Percentiles rank a stretch among this genome's conserved stretches.
These are phyloP conservation scores for Lasiosphaeriaceae sp. DNA, from an alignment of 495 filamentous ascomycete genomes.

Conservation along the genomic window DNA sequence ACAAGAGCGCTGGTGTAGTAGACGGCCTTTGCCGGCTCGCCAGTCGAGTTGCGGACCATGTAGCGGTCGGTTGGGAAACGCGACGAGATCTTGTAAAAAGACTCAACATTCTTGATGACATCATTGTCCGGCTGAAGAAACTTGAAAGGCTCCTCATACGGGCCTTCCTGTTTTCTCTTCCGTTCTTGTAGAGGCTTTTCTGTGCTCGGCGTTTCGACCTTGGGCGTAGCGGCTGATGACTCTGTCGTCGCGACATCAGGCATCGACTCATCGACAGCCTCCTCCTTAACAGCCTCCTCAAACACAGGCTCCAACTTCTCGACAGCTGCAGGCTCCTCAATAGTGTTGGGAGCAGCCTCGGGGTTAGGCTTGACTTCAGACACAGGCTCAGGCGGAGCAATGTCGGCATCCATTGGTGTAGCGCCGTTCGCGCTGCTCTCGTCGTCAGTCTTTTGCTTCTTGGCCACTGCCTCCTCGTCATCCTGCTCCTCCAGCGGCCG, in stretches of 20 bases:
- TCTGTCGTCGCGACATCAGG: conserved; percentile 13
- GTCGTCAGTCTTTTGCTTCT: conserved; percentile 35
- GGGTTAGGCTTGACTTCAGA: conserved; percentile 15
- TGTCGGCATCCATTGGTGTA: conserved; percentile 21
- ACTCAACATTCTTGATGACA: conserved; percentile 68
- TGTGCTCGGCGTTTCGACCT: conserved; percentile 10
- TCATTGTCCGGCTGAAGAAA: conserved; percentile 69
- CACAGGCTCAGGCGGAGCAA: conserved; percentile 6
- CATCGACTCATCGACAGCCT: not conserved
- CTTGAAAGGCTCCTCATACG: conserved; percentile 87
- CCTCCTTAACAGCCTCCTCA: conserved; percentile 7
- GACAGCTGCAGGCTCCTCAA: conserved; percentile 16
- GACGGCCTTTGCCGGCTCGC: conserved; percentile 77
- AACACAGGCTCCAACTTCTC: conserved; percentile 10
- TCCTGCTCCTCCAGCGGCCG: conserved; percentile 25
- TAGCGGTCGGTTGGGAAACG: conserved; percentile 87
- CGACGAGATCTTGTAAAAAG: conserved; percentile 76
- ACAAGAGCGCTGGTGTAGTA: conserved; percentile 91
- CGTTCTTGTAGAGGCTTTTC: conserved; percentile 11
- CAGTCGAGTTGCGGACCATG: conserved; percentile 89
- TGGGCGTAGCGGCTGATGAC: conserved; percentile 14
- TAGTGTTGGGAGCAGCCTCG: conserved; percentile 8
- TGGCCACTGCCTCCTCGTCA: conserved; percentile 28
- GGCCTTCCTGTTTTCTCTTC: conserved; percentile 40
- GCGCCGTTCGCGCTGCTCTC: conserved; percentile 27